Conservation (phyloP, 108 stramenopile genomes). For the Skeletonema grethae region DNA sequence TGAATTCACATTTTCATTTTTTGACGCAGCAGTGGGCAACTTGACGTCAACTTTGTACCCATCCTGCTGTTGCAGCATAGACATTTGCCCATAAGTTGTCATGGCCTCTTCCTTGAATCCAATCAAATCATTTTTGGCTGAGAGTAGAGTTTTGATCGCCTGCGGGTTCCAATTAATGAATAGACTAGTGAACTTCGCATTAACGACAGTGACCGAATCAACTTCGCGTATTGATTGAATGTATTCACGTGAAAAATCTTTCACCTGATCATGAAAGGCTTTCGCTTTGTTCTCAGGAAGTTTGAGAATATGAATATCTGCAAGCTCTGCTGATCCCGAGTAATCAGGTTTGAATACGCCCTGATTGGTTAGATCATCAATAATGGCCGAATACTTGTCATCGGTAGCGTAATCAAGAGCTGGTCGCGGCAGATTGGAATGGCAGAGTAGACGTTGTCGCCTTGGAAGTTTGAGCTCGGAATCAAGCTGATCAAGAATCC, state of each 20-base stretch:
- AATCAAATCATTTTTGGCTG: slow-evolving; percentile 38
- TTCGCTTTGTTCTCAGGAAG: slow-evolving; percentile 25
- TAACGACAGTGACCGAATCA: slow-evolving; percentile 40
- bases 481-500: slow-evolving; percentile 73
- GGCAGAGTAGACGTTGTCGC: slow-evolving; percentile 68
- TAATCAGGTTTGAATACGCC: slow-evolving; percentile 63
- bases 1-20: slow-evolving; percentile 15
- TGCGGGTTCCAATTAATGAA: slow-evolving; percentile 85
- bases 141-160: slow-evolving; percentile 55
- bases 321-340: slow-evolving; percentile 68
- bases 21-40: neutral
- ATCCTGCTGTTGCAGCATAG: slow-evolving; percentile 19
- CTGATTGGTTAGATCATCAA: slow-evolving; percentile 52
- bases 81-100: slow-evolving; percentile 40
- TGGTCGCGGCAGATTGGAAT: slow-evolving; percentile 72
- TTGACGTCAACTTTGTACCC: neutral
- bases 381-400: slow-evolving; percentile 55
- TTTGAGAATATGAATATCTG: slow-evolving; percentile 59
- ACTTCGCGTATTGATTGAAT: slow-evolving; percentile 22
- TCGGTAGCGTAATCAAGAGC: slow-evolving; percentile 54
- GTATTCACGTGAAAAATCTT: slow-evolving; percentile 42
- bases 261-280: slow-evolving; percentile 26
- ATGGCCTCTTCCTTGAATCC: slow-evolving; percentile 44
- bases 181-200: slow-evolving; percentile 79
- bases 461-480: slow-evolving; percentile 37